phyloP scores from a whole-genome alignment of 176 grass and related monocot genomes.

The Musa schizocarpa region DNA sequence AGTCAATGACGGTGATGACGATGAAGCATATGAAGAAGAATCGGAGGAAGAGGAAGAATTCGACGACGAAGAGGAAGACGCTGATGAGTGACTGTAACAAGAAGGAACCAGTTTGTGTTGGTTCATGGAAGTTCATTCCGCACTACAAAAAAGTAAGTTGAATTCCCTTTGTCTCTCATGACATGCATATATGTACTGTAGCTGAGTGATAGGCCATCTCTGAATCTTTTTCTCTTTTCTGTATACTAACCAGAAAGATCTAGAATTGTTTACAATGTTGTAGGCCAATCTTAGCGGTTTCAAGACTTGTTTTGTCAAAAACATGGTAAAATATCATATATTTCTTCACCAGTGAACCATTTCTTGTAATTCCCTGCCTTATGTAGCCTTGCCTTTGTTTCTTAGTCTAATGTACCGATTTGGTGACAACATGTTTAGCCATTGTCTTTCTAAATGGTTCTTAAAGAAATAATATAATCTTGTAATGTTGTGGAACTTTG shows the following conservation, averaged over 20 bases:
- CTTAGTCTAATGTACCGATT: too few relatives aligned
- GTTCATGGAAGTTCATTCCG: not conserved
- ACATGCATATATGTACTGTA: not conserved
- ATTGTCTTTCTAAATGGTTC: too few relatives aligned
- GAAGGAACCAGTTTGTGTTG: slow-evolving; percentile 7
- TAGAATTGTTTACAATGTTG: not conserved
- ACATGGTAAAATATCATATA: not conserved
- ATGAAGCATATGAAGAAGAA: slow-evolving; percentile 19
- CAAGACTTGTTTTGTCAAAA: not conserved
- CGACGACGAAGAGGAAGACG: slow-evolving; percentile 33
- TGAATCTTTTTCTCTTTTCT: not conserved
- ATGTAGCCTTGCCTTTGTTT: too few relatives aligned
- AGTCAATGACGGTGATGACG: slow-evolving; percentile 33
- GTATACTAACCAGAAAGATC: not conserved
- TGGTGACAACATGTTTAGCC: too few relatives aligned
- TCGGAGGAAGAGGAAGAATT: slow-evolving; percentile 29
- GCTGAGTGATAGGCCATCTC: not conserved
- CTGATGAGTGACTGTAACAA: slow-evolving; percentile 41
- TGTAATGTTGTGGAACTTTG: too few relatives aligned
- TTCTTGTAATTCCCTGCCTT: too few relatives aligned
- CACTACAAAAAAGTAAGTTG: not conserved
- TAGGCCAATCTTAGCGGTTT: not conserved
- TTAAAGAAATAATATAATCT: too few relatives aligned
- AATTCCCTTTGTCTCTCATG: not conserved
- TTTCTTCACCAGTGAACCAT: not conserved